These are phyloP conservation scores for Ophiostoma himal-ulmi DNA, from an alignment of 2,329 filamentous ascomycete genomes.

Conservation along the genomic window DNA sequence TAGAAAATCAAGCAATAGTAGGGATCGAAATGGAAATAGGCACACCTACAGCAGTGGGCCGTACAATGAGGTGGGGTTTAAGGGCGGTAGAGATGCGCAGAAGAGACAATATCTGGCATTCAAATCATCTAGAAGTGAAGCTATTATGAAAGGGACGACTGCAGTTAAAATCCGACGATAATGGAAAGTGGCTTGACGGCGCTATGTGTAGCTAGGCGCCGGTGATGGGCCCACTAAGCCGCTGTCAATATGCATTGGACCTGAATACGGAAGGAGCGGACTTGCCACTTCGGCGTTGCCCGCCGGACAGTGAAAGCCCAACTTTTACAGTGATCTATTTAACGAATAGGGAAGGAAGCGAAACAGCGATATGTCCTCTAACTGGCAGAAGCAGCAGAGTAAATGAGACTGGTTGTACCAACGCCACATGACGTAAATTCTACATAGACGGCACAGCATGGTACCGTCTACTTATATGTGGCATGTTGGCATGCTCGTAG, in stretches of 20 bases:
- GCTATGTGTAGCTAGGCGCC: not conserved
- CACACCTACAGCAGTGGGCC: not conserved
- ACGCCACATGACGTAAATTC: not conserved
- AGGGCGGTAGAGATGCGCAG: not conserved
- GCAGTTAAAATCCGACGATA: not conserved
- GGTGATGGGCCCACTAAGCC: not conserved
- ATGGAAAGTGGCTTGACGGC: conserved; percentile 3
- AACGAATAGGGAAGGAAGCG: not conserved
- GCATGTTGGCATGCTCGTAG: not conserved
- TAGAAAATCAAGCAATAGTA: not conserved
- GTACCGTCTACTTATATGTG: not conserved
- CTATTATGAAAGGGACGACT: not conserved
- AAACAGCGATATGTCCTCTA: not conserved
- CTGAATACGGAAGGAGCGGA: not conserved
- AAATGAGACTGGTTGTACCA: not conserved
- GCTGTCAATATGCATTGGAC: not conserved
- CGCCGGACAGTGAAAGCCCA: not conserved
- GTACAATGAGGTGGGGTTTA: not conserved
- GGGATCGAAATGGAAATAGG: not conserved
- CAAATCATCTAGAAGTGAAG: not conserved
- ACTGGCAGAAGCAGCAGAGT: not conserved
- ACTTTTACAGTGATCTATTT: not conserved
- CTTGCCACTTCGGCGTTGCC: not conserved
- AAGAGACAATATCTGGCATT: not conserved
- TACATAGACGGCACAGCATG: not conserved